Conservation (phyloP, 768 basidiomycete genomes). For the Antrodiella citrinella region DNA sequence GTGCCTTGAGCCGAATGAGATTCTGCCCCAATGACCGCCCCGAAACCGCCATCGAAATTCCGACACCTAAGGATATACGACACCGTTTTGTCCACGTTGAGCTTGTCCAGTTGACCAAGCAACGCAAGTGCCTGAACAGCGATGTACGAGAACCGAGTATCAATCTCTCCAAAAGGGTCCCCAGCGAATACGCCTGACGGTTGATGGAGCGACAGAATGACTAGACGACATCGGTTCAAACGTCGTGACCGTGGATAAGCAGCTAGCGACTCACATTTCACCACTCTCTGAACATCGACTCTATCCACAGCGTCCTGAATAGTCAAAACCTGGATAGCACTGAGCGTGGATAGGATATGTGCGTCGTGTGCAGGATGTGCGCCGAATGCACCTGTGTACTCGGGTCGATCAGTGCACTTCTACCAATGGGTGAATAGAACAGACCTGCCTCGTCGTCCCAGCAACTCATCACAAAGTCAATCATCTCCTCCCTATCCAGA, state of each 20-base stretch:
- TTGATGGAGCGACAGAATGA: slow-evolving; percentile 78
- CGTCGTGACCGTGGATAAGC: not conserved
- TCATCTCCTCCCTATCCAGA: slow-evolving; percentile 74
- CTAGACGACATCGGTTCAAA: slow-evolving; percentile 30
- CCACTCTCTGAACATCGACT: slow-evolving; percentile 61
- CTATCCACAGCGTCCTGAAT: slow-evolving; percentile 77
- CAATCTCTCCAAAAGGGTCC: slow-evolving; percentile 85
- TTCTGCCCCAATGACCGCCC: slow-evolving; percentile 76
- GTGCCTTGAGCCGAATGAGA: slow-evolving; percentile 88
- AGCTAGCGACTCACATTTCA: slow-evolving; percentile 48
- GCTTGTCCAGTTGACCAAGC: slow-evolving; percentile 60
- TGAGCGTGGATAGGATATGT: slow-evolving; percentile 78
- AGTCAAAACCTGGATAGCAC: slow-evolving; percentile 85
- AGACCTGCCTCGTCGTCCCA: slow-evolving; percentile 78
- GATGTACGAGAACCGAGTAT: slow-evolving; percentile 87
- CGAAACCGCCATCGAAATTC: slow-evolving; percentile 97
- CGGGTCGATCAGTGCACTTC: not conserved
- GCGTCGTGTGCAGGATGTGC: slow-evolving; percentile 92
- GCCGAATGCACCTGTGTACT: slow-evolving; percentile 70
- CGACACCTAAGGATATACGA: slow-evolving; percentile 67
- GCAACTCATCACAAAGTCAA: slow-evolving; percentile 87
- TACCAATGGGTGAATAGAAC: slow-evolving; percentile 7
- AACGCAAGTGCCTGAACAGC: slow-evolving; percentile 79
- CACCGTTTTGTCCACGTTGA: slow-evolving; percentile 62
- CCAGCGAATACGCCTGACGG: slow-evolving; percentile 86